Evolutionary conservation across 495 filamentous ascomycete genomes (phyloP).

Genomic region (Cercophora sp.): DNA sequence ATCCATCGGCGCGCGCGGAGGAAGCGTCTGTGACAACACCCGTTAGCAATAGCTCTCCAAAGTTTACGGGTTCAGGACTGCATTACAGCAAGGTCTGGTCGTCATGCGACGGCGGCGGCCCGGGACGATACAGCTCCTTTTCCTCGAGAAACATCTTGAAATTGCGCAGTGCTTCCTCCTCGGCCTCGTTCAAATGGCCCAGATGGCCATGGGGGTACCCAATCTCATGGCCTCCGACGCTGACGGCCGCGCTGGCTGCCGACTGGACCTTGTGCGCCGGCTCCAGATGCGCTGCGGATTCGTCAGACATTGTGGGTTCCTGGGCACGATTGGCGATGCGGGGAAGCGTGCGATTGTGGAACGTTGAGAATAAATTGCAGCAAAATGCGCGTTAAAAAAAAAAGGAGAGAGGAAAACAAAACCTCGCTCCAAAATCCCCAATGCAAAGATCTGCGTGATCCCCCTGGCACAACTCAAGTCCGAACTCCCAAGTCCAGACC

Average conservation of each 20-base stretch:
- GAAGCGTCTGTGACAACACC: conserved; percentile 73
- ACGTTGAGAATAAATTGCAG: too few species aligned
- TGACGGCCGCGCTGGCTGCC: conserved; percentile 20
- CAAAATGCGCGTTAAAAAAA: background rate
- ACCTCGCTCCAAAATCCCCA: too few species aligned
- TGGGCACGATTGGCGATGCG: too few species aligned
- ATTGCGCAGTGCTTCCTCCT: conserved; percentile 58
- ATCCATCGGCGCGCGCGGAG: conserved; percentile 74
- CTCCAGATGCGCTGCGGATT: too few species aligned
- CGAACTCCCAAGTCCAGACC: too few species aligned
- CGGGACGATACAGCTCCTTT: conserved; percentile 61
- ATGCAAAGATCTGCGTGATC: too few species aligned
- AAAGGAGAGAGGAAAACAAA: background rate
- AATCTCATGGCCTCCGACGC: conserved; percentile 36
- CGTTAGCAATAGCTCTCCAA: too few species aligned
- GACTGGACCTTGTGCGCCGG: conserved; percentile 17
- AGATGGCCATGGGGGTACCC: conserved; percentile 65
- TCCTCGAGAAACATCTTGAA: conserved; percentile 67
- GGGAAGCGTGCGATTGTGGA: too few species aligned
- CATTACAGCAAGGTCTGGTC: conserved; percentile 82
- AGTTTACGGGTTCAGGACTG: too few species aligned
- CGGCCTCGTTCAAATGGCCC: conserved; percentile 64
- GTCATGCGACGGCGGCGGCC: conserved; percentile 59
- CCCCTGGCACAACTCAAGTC: too few species aligned
- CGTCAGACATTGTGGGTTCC: too few species aligned